Conservation (phyloP, 2,329 filamentous ascomycete genomes). For the Coniochaeta sp. region DNA sequence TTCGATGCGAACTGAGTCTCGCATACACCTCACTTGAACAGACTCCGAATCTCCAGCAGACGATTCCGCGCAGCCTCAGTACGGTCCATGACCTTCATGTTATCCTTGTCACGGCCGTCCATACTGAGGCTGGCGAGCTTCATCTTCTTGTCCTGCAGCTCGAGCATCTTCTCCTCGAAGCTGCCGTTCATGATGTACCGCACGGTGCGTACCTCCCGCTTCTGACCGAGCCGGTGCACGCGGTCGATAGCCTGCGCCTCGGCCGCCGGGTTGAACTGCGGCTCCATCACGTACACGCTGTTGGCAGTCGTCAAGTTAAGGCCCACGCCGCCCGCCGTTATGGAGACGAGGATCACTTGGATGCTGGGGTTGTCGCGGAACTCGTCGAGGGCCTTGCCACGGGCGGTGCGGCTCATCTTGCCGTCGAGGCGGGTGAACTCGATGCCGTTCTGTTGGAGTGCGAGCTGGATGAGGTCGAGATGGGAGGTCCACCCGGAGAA, state of each 20-base stretch:
- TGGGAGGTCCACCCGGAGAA: conserved; percentile 97
- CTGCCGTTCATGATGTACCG: conserved; percentile 85
- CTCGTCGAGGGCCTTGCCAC: conserved; percentile 65
- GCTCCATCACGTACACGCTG: conserved; percentile 94
- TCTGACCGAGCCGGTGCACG: conserved; percentile 86
- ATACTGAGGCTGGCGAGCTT: conserved; percentile 82
- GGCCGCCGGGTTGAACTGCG: conserved; percentile 92
- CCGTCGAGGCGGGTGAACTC: conserved; percentile 80
- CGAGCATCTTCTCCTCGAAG: conserved; percentile 90
- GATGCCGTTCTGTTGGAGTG: conserved; percentile 62
- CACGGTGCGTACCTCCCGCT: conserved; percentile 75
- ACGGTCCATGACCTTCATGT: conserved; percentile 28
- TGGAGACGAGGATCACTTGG: conserved; percentile 82
- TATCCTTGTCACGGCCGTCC: conserved; percentile 53
- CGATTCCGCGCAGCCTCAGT: conserved; percentile 38
- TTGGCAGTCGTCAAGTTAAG: conserved; percentile 84
- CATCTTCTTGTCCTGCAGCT: conserved; percentile 87
- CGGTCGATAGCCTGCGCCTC: conserved; percentile 93
- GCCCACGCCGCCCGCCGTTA: conserved; percentile 84
- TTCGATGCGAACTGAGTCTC: too few relatives aligned
- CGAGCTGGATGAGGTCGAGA: conserved; percentile 83
- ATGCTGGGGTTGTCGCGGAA: conserved; percentile 69
- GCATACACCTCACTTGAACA: conserved; percentile 39
- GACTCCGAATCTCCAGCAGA: conserved; percentile 46
- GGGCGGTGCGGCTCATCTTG: conserved; percentile 70